Percentiles rank a stretch among this genome's conserved stretches.
phyloP scores from a whole-genome alignment of 2,329 filamentous ascomycete genomes.

The Fusarium sp. region DNA sequence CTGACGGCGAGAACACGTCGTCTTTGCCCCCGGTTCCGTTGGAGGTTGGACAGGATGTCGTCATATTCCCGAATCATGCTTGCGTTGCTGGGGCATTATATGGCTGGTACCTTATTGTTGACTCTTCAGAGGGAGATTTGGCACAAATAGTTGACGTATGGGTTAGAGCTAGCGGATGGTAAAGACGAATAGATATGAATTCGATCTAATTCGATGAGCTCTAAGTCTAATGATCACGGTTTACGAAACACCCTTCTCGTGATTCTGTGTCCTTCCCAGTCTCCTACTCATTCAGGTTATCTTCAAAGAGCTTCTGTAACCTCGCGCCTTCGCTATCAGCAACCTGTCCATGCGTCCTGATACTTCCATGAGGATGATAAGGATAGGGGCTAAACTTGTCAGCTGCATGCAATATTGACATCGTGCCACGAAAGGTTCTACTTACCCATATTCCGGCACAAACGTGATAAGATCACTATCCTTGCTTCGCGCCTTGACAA shows the following conservation, averaged over 20 bases:
- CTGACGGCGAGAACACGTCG: conserved; percentile 15
- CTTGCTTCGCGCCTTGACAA: neutral
- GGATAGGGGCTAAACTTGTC: neutral
- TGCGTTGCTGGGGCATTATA: conserved; percentile 70
- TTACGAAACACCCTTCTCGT: too few relatives aligned
- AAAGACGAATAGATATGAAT: neutral
- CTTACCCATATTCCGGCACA: neutral
- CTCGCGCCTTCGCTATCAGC: neutral
- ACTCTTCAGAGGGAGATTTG: conserved; percentile 50
- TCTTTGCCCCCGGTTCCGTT: conserved; percentile 50
- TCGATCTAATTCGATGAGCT: too few relatives aligned
- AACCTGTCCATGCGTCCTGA: neutral
- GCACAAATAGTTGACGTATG: conserved; percentile 66
- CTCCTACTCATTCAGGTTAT: accelerated
- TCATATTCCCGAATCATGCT: conserved; percentile 72
- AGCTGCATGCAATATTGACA: neutral
- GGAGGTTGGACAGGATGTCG: conserved; percentile 53
- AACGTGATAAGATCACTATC: neutral
- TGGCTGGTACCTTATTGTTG: conserved; percentile 67
- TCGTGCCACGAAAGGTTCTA: accelerated
- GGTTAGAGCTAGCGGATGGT: conserved; percentile 66
- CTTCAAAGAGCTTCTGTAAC: neutral
- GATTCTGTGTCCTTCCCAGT: too few relatives aligned
- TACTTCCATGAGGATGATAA: neutral
- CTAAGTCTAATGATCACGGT: too few relatives aligned